Evolutionary conservation across 2,329 filamentous ascomycete genomes (phyloP), one percentile per base, ranked within the genome.

Genomic region (Aspergillus japonicus): DNA sequence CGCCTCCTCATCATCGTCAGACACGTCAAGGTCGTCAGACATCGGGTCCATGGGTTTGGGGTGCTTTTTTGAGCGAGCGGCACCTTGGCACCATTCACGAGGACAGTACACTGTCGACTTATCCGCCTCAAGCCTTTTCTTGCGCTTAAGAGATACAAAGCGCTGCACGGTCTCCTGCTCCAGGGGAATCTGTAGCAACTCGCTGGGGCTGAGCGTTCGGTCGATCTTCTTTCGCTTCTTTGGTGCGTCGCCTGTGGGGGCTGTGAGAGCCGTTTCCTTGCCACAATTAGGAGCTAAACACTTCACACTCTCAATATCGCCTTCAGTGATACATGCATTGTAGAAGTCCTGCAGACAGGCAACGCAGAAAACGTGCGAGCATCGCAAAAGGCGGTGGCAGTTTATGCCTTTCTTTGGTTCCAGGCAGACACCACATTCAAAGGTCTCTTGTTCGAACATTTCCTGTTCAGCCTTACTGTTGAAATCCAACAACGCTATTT

Each of bases 31-130:
- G 23, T 74, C 84, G 19, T 81, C 79, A 23, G 86, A 80, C 62
- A 89, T 83, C 1, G 89, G 78, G 4, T 88, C 88, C n/a, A 82
- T 75, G 4, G 88, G 89, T 70, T 91, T 91, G 60, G 83, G 87
- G 75, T 90, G 87, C 68, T 84, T 87, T 71, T 88, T 90, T 23
- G 89, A 91, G 50, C 87, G 85, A 26, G 93, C 93, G 2, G 93
- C 91, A 5, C 92, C 93, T 74, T 95, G 91, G 73, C 95, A 99
- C 91, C 93, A 97, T 58, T 87, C 83, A 8, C 95, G 86, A 0
- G 95, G 95, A 70, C 95, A 99, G 74, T 96, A 98, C 35, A 97
- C 85, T 0, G 93, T 97, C 60, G 88, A 89, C 70, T 93, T 96
- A 76, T 98, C 93, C 0, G 91, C 88, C 75, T 98, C 95, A 2